Percentiles rank a stretch among this genome's conserved stretches.
Evolutionary conservation across 2,329 filamentous ascomycete genomes (phyloP).

Genomic region (Dactylella cylindrospora): DNA sequence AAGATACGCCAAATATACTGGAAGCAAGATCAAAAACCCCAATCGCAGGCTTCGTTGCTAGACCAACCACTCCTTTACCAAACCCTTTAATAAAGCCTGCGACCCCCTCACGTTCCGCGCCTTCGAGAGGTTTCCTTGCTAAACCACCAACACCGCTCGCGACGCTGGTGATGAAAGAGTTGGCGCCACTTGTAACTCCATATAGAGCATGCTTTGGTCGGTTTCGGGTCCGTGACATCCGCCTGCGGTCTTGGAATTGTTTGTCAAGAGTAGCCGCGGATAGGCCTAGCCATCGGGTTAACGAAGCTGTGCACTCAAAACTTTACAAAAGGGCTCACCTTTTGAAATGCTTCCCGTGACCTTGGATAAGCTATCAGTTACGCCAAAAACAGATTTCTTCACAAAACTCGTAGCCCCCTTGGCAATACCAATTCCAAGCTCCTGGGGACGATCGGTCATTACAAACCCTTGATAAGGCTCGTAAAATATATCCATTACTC

Average conservation of each 20-base stretch:
- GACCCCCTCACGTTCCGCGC: conserved; percentile 91
- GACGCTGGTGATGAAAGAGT: conserved; percentile 87
- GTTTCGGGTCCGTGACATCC: conserved; percentile 90
- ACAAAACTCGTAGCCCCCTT: conserved; percentile 96
- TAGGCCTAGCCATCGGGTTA: conserved; percentile 58
- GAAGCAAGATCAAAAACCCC: conserved; percentile 95
- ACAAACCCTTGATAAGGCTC: conserved; percentile 98
- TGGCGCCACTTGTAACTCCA: conserved; percentile 91
- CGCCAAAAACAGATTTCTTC: conserved; percentile 97
- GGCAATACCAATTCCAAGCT: conserved; percentile 90
- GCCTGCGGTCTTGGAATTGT: conserved; percentile 93
- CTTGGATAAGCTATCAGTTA: conserved; percentile 96
- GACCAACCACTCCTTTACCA: conserved; percentile 86
- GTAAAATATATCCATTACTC: conserved; percentile 97
- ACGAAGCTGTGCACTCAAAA: no score
- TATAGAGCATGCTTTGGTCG: conserved; percentile 96
- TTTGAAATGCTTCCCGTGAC: conserved; percentile 97
- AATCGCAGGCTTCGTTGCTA: conserved; percentile 96
- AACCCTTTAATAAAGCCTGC: conserved; percentile 96
- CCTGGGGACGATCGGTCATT: conserved; percentile 91
- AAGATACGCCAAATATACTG: conserved; percentile 55
- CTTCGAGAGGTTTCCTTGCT: conserved; percentile 89
- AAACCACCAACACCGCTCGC: conserved; percentile 92
- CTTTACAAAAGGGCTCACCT: conserved; percentile 55
- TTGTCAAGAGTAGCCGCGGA: conserved; percentile 96